Conservation (phyloP, 345 rosid genomes). For the Populus deltoides region DNA sequence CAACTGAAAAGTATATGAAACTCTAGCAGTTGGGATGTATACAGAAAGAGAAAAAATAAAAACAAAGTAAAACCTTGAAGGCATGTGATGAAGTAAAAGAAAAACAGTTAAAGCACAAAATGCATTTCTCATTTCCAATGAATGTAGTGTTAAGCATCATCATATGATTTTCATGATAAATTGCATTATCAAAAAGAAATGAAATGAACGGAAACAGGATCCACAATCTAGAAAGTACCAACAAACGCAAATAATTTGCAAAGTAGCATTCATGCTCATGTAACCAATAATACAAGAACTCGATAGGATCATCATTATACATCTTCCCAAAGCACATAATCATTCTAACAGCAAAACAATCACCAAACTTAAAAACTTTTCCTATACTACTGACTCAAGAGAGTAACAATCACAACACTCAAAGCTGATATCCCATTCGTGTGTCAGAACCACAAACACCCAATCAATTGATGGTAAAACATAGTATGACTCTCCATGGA, state of each 20-base stretch:
- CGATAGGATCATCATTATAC: not conserved
- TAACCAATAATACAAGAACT: not conserved
- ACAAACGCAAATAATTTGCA: not conserved
- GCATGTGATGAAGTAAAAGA: not conserved
- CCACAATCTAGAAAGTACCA: not conserved
- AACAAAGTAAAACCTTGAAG: not conserved
- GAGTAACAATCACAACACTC: not conserved
- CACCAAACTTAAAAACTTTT: not conserved
- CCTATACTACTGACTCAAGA: not conserved
- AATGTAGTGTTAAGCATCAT: not conserved
- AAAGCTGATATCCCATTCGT: not conserved
- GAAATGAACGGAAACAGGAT: not conserved
- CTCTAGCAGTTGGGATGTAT: not conserved
- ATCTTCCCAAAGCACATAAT: not conserved
- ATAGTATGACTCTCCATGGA: not conserved
- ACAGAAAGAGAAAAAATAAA: not conserved
- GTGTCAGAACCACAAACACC: not conserved
- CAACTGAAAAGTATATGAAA: not conserved
- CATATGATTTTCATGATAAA: not conserved
- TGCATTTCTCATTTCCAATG: not conserved
- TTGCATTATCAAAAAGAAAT: not conserved
- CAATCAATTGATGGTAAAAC: not conserved
- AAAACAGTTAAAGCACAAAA: not conserved
- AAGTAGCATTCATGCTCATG: not conserved
- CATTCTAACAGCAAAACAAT: not conserved